A percentile compares a stretch with the other conserved stretches of the same genome.
Evolutionary conservation across 495 filamentous ascomycete genomes (phyloP).

Genomic region (Xylaria bambusicola): DNA sequence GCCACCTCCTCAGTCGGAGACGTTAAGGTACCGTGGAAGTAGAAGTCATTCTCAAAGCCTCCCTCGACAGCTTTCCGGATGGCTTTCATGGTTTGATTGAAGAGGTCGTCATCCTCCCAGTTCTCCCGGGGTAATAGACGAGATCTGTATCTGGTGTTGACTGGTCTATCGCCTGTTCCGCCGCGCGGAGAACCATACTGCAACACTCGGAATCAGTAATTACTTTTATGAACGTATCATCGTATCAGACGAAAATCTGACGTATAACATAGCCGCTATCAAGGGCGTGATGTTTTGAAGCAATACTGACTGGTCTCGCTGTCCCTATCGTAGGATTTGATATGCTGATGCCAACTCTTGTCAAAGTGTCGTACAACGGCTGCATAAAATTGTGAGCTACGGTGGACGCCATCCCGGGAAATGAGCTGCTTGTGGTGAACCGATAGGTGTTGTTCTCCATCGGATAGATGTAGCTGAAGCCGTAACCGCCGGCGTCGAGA

Average conservation of each 20-base stretch:
- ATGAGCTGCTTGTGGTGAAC: conserved; percentile 35
- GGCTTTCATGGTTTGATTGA: conserved; percentile 49
- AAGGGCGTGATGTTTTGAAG: no score
- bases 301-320: conserved; percentile 1
- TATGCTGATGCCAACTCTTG: conserved; percentile 34
- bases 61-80: conserved; percentile 52
- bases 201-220: not conserved
- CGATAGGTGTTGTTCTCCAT: conserved; percentile 25
- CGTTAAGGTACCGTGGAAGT: conserved; percentile 49
- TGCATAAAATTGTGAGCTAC: conserved; percentile 30
- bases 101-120: conserved; percentile 45
- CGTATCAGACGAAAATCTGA: no score
- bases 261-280: no score
- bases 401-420: conserved; percentile 25
- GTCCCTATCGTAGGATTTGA: conserved; percentile 25
- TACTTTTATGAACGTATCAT: no score
- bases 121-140: conserved; percentile 55
- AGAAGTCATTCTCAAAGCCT: conserved; percentile 39
- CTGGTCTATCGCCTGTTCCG: conserved; percentile 34
- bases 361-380: conserved; percentile 36
- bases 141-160: conserved; percentile 37
- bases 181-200: conserved; percentile 23
- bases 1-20: conserved; percentile 32
- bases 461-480: conserved; percentile 44
- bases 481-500: conserved; percentile 46